Base-by-base conservation (phyloP, 2,329 filamentous ascomycete genomes). In the Aspergillus brasiliensis region DNA sequence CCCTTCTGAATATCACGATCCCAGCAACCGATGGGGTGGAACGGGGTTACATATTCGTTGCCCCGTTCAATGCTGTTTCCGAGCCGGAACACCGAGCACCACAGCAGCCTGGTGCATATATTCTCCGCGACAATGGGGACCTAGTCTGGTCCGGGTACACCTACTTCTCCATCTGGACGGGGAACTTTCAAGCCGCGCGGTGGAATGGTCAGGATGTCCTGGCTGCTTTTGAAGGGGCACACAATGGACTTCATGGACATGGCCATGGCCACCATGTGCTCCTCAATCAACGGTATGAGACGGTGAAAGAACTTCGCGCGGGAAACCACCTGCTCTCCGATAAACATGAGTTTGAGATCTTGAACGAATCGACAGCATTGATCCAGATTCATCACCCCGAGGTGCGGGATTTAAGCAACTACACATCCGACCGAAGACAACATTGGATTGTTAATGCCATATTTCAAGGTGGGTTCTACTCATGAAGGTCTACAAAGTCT, bases 101-200 rank as follows among this genome's bases (percentile, higher is more conserved):
- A 10, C 73, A 76, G 11, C 82, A 84, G 67, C 75, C 81, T 0
- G 81, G 75, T 0, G 79, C 82, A 0, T 85, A 85, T 65, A 84
- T 85, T 59, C 80, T 83, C 62, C 74, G 76, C 3, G 78, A 82
- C 59, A 69, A 82, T 31, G 82, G 83, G 0, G 81, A 84, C 48
- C 72, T 85, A 0, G 75, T 86, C 3, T 85, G 82, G 82, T 84
- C 82, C 0, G 81, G 83, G 3, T 81, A 81, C 49, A 78, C 77
- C 2, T 78, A 80, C 62, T 82, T 79, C 61, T 77, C 76, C 44
- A 80, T 79, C 57, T 83, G 80, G 78, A 67, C 78, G 0, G 78
- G 76, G 58, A 83, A 84, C 65, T 84, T 85, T 69, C 82, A 78
- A 67, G 0, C 73, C 8, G 62, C 63, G 1, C 53, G 74, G 2